A percentile compares a stretch with the other conserved stretches of the same genome.
Conservation (phyloP, 1,284 basidiomycete species). For the Tausonia pullulans region DNA sequence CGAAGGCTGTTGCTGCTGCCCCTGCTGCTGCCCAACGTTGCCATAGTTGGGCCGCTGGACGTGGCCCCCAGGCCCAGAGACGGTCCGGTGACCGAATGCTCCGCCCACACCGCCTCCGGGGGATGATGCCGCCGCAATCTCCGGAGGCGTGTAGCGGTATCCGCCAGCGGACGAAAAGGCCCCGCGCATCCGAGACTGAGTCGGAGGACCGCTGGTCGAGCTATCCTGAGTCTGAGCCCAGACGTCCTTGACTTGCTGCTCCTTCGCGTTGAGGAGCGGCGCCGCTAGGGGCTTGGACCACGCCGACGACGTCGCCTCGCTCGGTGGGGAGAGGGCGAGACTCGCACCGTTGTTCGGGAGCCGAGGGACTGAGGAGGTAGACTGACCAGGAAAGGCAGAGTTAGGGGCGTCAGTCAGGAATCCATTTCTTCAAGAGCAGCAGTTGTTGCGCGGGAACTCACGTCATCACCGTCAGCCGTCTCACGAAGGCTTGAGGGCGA, state of each 20-base stretch:
- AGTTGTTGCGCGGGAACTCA: background rate
- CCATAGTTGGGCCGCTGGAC: background rate
- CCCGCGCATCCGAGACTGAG: background rate
- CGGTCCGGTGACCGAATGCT: background rate
- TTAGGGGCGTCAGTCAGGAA: background rate
- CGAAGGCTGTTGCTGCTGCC: too few species aligned
- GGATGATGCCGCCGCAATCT: too few species aligned
- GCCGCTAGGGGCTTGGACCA: slow-evolving; percentile 10
- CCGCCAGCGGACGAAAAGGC: background rate
- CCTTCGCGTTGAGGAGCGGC: background rate
- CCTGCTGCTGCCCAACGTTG: too few species aligned
- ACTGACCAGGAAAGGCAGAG: background rate
- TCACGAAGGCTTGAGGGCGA: background rate
- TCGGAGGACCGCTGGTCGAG: background rate
- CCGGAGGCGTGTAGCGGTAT: too few species aligned
- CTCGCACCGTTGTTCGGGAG: background rate
- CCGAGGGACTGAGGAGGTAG: background rate
- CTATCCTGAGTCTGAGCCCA: slow-evolving; percentile 5
- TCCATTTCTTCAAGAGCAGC: background rate
- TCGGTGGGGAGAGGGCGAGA: slow-evolving; percentile 14
- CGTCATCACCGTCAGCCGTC: background rate
- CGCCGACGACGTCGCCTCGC: slow-evolving; percentile 10
- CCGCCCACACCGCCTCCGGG: background rate
- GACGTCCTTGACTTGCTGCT: slow-evolving; percentile 9
- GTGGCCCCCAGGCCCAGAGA: background rate